phyloP scores from a whole-genome alignment of 1,284 basidiomycete genomes.

The Ustilago xerochloae region DNA sequence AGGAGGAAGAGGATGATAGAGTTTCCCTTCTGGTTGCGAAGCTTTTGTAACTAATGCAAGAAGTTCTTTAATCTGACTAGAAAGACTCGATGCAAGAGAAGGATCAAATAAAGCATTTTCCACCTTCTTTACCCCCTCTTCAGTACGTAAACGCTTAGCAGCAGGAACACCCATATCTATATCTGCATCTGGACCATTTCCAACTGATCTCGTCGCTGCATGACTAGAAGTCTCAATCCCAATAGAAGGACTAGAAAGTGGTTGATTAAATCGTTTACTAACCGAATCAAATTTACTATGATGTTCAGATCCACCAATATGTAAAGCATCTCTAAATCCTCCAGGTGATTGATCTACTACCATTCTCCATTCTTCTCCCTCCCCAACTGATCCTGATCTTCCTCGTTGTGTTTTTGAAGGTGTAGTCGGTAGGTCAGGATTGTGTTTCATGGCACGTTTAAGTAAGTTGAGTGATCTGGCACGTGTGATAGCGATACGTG shows the following conservation, averaged over 20 bases:
- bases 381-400: not conserved
- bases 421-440: conserved; percentile 3
- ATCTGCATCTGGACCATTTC: not conserved
- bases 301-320: conserved; percentile 55
- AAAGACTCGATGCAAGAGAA: conserved; percentile 7
- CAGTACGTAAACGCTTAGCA: conserved; percentile 10
- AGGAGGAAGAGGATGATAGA: conserved; percentile 19
- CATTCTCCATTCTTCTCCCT: conserved; percentile 24
- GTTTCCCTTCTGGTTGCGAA: conserved; percentile 13
- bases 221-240: conserved; percentile 11
- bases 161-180: conserved; percentile 18
- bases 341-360: conserved; percentile 57
- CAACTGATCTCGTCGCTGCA: conserved; percentile 9
- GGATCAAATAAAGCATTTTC: conserved; percentile 37
- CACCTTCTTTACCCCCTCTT: not conserved
- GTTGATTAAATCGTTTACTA: conserved; percentile 35
- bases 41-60: conserved; percentile 13
- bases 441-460: conserved; percentile 29
- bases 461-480: conserved; percentile 31
- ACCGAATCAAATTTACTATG: conserved; percentile 55
- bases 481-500: conserved; percentile 25
- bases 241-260: not conserved
- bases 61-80: conserved; percentile 32
- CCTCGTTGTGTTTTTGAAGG: conserved; percentile 14
- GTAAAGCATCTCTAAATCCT: conserved; percentile 55